Conservation (phyloP, 148 eudicot species). For the Silene uniflora region DNA sequence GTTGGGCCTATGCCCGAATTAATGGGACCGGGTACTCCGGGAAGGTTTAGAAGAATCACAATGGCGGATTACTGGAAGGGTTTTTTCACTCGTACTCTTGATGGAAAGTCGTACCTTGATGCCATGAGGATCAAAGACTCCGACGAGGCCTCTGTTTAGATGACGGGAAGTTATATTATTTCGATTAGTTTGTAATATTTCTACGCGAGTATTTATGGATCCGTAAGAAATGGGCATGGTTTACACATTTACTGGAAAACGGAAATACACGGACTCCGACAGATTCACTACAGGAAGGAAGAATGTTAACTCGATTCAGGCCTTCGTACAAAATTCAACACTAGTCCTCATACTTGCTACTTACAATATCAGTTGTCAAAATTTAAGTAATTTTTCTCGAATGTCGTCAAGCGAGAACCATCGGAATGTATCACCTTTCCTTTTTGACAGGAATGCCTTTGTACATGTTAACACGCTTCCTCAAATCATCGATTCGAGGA, state of each 20-base stretch:
- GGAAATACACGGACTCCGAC: no score
- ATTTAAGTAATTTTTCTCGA: constrained; percentile 12
- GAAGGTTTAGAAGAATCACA: constrained; percentile 15
- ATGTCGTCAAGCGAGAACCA: background rate
- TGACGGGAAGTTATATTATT: background rate
- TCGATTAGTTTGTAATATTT: no score
- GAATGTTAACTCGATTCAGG: background rate
- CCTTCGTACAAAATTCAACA: background rate
- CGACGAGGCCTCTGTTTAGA: background rate
- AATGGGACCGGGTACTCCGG: constrained; percentile 19
- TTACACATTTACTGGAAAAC: no score
- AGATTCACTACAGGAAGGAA: no score
- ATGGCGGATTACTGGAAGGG: constrained; percentile 17
- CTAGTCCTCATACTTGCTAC: background rate
- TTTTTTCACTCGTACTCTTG: constrained; percentile 14
- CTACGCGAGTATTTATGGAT: no score
- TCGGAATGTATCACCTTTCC: constrained; percentile 32
- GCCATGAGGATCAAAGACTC: constrained; percentile 21
- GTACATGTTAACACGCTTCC: constrained; percentile 67
- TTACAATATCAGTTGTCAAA: constrained; percentile 20
- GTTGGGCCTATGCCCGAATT: constrained; percentile 23
- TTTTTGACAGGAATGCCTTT: constrained; percentile 77
- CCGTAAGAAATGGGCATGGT: no score
- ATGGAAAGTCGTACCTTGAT: constrained; percentile 31
- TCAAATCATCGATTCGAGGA: constrained; percentile 68